Percentiles rank a stretch among this genome's conserved stretches.
Conservation (phyloP, 1,284 basidiomycete genomes). For the Cystobasidium pallidum region DNA sequence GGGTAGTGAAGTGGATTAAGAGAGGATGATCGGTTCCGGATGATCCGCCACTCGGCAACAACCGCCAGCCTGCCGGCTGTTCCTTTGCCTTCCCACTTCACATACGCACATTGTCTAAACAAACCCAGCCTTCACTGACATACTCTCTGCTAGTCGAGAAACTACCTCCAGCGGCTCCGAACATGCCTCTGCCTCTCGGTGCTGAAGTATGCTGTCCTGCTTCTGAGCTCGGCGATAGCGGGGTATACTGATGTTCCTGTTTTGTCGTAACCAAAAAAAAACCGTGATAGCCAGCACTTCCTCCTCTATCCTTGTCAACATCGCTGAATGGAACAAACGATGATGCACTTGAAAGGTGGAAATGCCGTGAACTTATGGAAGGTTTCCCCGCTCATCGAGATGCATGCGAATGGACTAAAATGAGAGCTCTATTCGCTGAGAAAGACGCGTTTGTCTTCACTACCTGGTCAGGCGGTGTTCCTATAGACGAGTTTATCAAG, state of each 20-base stretch:
- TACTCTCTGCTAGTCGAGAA: background rate
- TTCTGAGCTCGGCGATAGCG: background rate
- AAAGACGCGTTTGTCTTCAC: constrained; percentile 55
- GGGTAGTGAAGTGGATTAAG: no score
- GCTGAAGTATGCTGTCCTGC: constrained; percentile 30
- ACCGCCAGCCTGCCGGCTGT: background rate
- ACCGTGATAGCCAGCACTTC: background rate
- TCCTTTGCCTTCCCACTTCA: background rate
- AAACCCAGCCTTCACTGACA: no score
- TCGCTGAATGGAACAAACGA: constrained; percentile 43
- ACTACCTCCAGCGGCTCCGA: background rate
- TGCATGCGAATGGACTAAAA: constrained; percentile 54
- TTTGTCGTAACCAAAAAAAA: background rate
- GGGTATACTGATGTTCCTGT: constrained; percentile 12
- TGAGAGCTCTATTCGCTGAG: constrained; percentile 52
- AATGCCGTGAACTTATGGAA: constrained; percentile 52
- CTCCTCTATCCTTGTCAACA: constrained; percentile 32
- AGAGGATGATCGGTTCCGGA: no score
- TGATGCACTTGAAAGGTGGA: constrained; percentile 51
- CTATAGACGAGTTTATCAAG: constrained; percentile 54
- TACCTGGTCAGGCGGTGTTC: constrained; percentile 54
- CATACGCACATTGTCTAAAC: no score
- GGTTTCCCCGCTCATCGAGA: constrained; percentile 54
- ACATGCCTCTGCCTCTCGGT: constrained; percentile 47
- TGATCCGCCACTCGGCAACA: no score